phyloP scores from a whole-genome alignment of 2,329 filamentous ascomycete species.

The Exophiala sp. region DNA sequence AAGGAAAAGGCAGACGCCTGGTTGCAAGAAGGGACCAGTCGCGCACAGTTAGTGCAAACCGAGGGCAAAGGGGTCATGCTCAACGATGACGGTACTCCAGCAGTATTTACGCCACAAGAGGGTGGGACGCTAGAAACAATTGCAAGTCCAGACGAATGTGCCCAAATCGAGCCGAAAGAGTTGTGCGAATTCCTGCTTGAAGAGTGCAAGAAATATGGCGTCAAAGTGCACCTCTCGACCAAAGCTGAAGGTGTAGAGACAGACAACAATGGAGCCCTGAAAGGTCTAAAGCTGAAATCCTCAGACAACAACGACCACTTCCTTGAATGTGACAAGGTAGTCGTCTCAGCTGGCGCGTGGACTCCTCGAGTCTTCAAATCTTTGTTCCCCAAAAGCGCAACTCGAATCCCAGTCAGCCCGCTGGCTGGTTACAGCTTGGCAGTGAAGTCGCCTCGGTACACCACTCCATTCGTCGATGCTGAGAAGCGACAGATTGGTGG shows the following conservation, averaged over 20 bases:
- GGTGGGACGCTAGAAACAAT: conserved; percentile 61
- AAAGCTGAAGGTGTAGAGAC: conserved; percentile 51
- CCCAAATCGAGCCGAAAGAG: conserved; percentile 64
- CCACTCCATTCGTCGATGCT: conserved; percentile 23
- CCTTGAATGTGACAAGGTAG: conserved; percentile 62
- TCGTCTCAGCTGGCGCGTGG: conserved; percentile 71
- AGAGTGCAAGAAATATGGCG: conserved; percentile 57
- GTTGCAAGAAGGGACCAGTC: conserved; percentile 61
- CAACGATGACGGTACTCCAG: conserved; percentile 43
- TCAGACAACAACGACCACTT: conserved; percentile 36
- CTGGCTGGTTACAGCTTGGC: conserved; percentile 72
- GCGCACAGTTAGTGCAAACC: conserved; percentile 50
- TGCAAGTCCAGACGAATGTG: conserved; percentile 58
- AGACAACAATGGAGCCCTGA: conserved; percentile 51
- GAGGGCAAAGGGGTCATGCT: conserved; percentile 28
- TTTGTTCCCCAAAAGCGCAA: conserved; percentile 58
- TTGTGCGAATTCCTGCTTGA: conserved; percentile 65
- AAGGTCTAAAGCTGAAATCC: conserved; percentile 37
- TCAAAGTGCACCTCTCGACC: conserved; percentile 64
- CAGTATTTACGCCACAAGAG: conserved; percentile 57
- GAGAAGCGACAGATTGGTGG: conserved; percentile 23
- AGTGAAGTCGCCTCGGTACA: conserved; percentile 55
- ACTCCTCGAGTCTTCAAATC: conserved; percentile 61
- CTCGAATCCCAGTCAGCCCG: conserved; percentile 56
- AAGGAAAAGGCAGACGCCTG: conserved; percentile 59